Base-by-base conservation (phyloP, 2,329 filamentous ascomycete species). In the Sclerotinia glacialis region DNA sequence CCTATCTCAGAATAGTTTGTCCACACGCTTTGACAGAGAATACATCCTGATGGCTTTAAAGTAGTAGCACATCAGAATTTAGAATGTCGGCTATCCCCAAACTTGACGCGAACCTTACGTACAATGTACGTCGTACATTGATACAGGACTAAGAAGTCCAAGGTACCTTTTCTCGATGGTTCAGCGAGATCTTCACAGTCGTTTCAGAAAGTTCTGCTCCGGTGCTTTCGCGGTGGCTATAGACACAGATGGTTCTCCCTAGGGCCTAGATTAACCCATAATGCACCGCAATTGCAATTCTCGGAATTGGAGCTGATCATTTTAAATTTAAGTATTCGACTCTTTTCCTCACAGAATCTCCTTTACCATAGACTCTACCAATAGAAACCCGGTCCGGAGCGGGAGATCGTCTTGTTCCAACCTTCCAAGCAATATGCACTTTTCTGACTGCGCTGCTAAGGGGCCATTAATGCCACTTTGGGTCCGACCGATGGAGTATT, bases 321-420 rank as follows among this genome's bases (percentile, higher is more conserved):
- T 59, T 12, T 59, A 46, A 34, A 26, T 6, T 16, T 9, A n/a
- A 46, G 16, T n/a, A 21, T 31, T 54, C 60, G 47, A 47, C 34
- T 47, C 34, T 63, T 63, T 34, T 44, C n/a, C 14, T 44, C 31
- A 34, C 6, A 46, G 50, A 6, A 54, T 46, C 16, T 44, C 37
- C 8, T 23, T 46, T 5, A 21, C 58, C 58, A 11, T 42, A 14
- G n/a, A 5, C n/a, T 26, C 26, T 23, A 26, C 49, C 31, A 37
- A 21, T 42, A 46, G 50, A 44, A 56, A 55, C 46, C 16, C 37
- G 50, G 50, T 28, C 16, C 21, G 31, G 26, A n/a, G 26, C 49
- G 37, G 61, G 61, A 64, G 61, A 64, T 55, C 23, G 50, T 55
- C 49, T 8, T 9, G 42, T 47, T 59, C 44, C 40, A 23, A 46